Conservation (phyloP, 441 rosid genomes). For the Capsella rubella region DNA sequence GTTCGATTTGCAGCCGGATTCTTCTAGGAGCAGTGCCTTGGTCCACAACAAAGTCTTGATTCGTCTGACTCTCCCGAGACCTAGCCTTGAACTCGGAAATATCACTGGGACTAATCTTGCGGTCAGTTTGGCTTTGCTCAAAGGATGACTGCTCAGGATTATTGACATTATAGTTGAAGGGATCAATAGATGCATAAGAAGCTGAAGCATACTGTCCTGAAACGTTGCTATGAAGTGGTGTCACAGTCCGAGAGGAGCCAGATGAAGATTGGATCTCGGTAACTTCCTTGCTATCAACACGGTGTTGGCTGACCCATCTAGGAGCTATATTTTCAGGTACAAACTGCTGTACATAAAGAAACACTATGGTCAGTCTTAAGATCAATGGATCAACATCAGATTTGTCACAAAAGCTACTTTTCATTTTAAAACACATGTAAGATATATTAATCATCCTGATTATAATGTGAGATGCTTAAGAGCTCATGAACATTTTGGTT, state of each 20-base stretch:
- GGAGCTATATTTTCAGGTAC: slow-evolving; percentile 44
- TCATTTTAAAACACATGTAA: background rate
- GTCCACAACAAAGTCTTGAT: slow-evolving; percentile 40
- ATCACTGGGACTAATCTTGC: slow-evolving; percentile 33
- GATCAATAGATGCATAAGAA: slow-evolving; percentile 48
- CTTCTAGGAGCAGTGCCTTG: slow-evolving; percentile 89
- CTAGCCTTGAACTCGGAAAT: slow-evolving; percentile 63
- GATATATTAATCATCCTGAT: background rate
- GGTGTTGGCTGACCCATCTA: slow-evolving; percentile 40
- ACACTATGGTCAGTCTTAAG: slow-evolving; percentile 31
- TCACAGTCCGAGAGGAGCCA: slow-evolving; percentile 43
- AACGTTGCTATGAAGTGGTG: slow-evolving; percentile 37
- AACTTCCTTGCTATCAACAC: slow-evolving; percentile 42
- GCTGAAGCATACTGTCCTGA: slow-evolving; percentile 49
- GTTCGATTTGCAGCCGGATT: slow-evolving; percentile 52
- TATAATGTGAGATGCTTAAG: slow-evolving; percentile 2
- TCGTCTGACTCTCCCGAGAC: slow-evolving; percentile 52
- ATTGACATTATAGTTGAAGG: slow-evolving; percentile 46
- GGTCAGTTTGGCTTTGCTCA: slow-evolving; percentile 41
- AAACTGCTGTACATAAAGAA: slow-evolving; percentile 38
- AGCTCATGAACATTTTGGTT: slow-evolving; percentile 2
- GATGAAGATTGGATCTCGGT: slow-evolving; percentile 49
- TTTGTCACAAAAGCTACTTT: background rate
- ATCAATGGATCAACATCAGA: background rate
- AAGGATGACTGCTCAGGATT: slow-evolving; percentile 46